Conservation (phyloP, 306 rosid genomes). For the Malus asiatica region DNA sequence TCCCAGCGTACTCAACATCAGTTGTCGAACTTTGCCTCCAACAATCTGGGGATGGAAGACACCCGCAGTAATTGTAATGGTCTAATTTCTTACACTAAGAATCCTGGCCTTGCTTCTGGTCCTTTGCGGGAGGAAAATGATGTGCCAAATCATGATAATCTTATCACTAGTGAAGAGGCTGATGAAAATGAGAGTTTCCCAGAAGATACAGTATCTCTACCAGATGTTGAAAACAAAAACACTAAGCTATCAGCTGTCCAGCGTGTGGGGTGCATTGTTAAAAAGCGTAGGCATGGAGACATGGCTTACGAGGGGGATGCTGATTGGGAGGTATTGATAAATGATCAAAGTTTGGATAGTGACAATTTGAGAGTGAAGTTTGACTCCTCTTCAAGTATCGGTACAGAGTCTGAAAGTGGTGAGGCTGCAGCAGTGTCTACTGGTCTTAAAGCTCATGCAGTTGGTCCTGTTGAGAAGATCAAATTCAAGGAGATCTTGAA, state of each 20-base stretch:
- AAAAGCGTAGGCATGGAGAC: constrained; percentile 76
- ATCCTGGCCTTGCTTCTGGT: constrained; percentile 20
- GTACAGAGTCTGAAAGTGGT: constrained; percentile 60
- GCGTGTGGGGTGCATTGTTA: constrained; percentile 47
- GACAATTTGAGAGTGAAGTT: constrained; percentile 43
- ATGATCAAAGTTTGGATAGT: constrained; percentile 41
- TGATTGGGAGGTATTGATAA: constrained; percentile 72
- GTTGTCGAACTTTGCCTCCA: background rate
- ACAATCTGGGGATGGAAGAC: constrained; percentile 4
- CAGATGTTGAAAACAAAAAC: constrained; percentile 40
- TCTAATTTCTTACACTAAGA: constrained; percentile 27
- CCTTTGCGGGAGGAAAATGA: constrained; percentile 7
- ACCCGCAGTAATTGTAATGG: constrained; percentile 11
- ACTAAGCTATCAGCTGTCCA: constrained; percentile 41
- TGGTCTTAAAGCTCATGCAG: constrained; percentile 82
- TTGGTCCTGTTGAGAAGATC: constrained; percentile 80
- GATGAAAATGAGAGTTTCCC: constrained; percentile 52
- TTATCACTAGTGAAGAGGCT: constrained; percentile 21
- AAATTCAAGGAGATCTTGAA: constrained; percentile 88
- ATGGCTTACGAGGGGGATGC: constrained; percentile 99
- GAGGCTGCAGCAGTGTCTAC: constrained; percentile 82
- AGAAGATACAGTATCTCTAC: constrained; percentile 48
- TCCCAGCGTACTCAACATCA: background rate
- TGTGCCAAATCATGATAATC: constrained; percentile 17
- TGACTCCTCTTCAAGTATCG: constrained; percentile 47